A percentile compares a stretch with the other conserved stretches of the same genome.
Evolutionary conservation across 2,329 filamentous ascomycete species (phyloP).

Genomic region (Cadophora malorum): DNA sequence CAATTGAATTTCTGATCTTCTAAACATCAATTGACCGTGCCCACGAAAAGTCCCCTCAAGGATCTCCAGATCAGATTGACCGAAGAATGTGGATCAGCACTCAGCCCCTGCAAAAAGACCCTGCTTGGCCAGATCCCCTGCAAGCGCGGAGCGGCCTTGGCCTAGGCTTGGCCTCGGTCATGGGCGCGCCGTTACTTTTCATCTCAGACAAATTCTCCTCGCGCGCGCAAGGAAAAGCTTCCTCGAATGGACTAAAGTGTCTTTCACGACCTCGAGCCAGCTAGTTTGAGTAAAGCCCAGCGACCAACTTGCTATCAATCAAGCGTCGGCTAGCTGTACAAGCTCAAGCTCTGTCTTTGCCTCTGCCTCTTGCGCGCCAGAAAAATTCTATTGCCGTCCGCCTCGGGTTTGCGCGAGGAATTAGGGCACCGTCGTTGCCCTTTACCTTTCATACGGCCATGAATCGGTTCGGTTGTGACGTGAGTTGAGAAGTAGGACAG

Average conservation of each 20-base stretch:
- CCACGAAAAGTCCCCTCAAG: not conserved
- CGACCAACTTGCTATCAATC: not conserved
- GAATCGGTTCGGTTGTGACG: not conserved
- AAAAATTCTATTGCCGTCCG: slow-evolving; percentile 2
- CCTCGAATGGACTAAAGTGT: not conserved
- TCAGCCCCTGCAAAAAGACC: not conserved
- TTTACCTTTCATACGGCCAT: not conserved
- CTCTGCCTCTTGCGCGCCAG: slow-evolving; percentile 7
- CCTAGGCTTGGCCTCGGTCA: slow-evolving; percentile 10
- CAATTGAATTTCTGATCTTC: too few species aligned
- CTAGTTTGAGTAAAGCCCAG: not conserved
- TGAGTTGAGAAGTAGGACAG: not conserved
- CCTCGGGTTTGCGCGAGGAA: not conserved
- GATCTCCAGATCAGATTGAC: not conserved
- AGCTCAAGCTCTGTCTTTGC: not conserved
- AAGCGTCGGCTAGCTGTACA: slow-evolving; percentile 7
- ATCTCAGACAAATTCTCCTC: not conserved
- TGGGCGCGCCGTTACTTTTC: not conserved
- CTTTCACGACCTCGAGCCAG: not conserved
- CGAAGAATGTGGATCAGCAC: not conserved
- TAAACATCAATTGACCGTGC: not conserved
- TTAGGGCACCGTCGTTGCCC: not conserved
- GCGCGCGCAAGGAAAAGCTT: not conserved
- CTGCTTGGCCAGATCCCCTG: not conserved
- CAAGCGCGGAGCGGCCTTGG: not conserved